These are phyloP conservation scores for Rhodosporidiobolus sp. DNA, from an alignment of 768 basidiomycete species.

Conservation along the genomic window DNA sequence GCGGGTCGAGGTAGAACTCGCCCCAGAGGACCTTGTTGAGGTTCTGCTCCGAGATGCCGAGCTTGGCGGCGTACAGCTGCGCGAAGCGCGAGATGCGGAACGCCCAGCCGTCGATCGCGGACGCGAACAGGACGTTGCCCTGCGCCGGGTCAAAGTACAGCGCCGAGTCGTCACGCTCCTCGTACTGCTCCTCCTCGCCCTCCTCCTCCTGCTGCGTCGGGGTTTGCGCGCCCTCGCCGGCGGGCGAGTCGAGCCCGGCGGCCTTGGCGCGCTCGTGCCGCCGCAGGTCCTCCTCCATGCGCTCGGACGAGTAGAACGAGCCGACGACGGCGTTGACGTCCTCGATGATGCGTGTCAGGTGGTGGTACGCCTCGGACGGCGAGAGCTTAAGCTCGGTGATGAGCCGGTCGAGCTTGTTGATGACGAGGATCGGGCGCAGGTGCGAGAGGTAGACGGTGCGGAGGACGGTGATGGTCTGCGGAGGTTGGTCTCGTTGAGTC, in stretches of 20 bases:
- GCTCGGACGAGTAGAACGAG: constrained; percentile 84
- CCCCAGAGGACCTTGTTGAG: constrained; percentile 89
- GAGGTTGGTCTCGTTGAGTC: not conserved
- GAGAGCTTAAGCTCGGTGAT: constrained; percentile 88
- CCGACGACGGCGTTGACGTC: constrained; percentile 99
- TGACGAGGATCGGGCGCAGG: constrained; percentile 83
- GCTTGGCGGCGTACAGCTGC: constrained; percentile 80
- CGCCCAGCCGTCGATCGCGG: constrained; percentile 95
- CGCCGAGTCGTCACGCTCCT: constrained; percentile 96
- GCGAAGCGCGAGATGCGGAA: constrained; percentile 93
- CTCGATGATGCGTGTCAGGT: constrained; percentile 86
- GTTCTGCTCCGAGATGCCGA: constrained; percentile 84
- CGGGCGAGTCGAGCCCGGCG: constrained; percentile 53
- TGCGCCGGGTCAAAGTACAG: constrained; percentile 94
- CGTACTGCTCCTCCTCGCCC: constrained; percentile 60
- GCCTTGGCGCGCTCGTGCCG: constrained; percentile 92
- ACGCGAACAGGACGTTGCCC: constrained; percentile 94
- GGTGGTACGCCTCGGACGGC: constrained; percentile 88
- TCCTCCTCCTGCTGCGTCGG: constrained; percentile 11
- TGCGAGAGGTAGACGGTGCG: constrained; percentile 90
- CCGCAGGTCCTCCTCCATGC: constrained; percentile 92
- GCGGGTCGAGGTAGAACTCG: constrained; percentile 93
- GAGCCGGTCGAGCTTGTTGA: constrained; percentile 94
- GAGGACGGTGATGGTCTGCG: constrained; percentile 87
- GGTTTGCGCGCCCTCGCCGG: not conserved